Conservation (phyloP, 2,329 filamentous ascomycete species). For the Colletotrichum sp. region DNA sequence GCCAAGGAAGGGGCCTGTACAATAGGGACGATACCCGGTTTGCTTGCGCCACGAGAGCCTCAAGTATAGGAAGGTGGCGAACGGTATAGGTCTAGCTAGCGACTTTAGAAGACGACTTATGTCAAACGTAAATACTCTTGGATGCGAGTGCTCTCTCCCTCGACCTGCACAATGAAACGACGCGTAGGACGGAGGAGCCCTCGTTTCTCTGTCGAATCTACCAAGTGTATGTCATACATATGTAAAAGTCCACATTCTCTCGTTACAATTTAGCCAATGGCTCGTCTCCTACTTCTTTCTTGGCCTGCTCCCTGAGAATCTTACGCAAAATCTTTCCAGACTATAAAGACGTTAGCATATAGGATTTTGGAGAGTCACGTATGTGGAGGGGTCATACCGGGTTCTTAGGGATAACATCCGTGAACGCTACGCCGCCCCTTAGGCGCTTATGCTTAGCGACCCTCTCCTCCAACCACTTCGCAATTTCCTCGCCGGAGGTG, state of each 20-base stretch:
- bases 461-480: conserved; percentile 66
- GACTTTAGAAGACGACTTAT: neutral
- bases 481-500: conserved; percentile 60
- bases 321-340: conserved; percentile 73
- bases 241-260: neutral
- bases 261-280: conserved; percentile 22
- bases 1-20: conserved; percentile 17
- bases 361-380: neutral
- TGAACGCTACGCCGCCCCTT: conserved; percentile 72
- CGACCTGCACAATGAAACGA: neutral
- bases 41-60: conserved; percentile 9
- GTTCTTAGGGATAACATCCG: conserved; percentile 65
- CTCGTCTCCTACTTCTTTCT: conserved; percentile 52
- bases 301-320: conserved; percentile 61
- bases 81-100: neutral
- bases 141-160: neutral
- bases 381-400: conserved; percentile 48
- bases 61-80: conserved; percentile 10
- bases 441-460: conserved; percentile 72
- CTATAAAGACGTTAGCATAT: conserved; percentile 31
- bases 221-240: neutral
- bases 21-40: conserved; percentile 21
- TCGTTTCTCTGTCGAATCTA: neutral
- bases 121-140: neutral
- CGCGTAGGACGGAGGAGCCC: neutral